Evolutionary conservation across 345 rosid genomes (phyloP).

Genomic region (Pistacia integerrima): DNA sequence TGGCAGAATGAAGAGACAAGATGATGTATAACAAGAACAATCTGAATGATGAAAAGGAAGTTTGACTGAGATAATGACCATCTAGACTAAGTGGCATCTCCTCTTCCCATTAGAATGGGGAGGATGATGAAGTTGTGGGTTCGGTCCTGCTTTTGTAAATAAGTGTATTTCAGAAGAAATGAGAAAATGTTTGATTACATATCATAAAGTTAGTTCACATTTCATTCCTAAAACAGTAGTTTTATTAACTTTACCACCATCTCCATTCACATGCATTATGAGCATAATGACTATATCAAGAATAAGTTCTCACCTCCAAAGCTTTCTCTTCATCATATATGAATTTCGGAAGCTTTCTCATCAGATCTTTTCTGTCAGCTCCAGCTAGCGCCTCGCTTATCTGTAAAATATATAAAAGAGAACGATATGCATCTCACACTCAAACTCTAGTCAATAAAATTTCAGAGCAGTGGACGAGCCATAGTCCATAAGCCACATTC

Average conservation of each 20-base stretch:
- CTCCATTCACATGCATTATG: background rate
- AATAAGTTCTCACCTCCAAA: slow-evolving; percentile 39
- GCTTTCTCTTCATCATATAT: slow-evolving; percentile 58
- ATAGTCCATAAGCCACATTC: background rate
- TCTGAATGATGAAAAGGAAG: background rate
- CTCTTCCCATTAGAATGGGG: no score
- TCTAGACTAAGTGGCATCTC: background rate
- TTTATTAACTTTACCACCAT: background rate
- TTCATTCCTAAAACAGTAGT: background rate
- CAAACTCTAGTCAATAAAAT: background rate
- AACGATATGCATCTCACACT: background rate
- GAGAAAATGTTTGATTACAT: background rate
- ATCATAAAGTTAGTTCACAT: background rate
- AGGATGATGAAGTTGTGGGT: no score
- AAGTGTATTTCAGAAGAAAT: no score
- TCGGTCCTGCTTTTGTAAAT: no score
- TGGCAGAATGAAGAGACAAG: background rate
- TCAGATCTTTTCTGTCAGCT: slow-evolving; percentile 42
- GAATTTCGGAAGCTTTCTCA: slow-evolving; percentile 52
- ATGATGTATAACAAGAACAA: background rate
- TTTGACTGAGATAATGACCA: background rate
- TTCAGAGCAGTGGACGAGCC: background rate
- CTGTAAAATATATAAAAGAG: slow-evolving; percentile 14
- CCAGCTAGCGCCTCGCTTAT: slow-evolving; percentile 46
- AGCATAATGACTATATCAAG: background rate